These are phyloP conservation scores for Arachnomyces sp. DNA, from an alignment of 2,329 filamentous ascomycete species.

Conservation along the genomic window DNA sequence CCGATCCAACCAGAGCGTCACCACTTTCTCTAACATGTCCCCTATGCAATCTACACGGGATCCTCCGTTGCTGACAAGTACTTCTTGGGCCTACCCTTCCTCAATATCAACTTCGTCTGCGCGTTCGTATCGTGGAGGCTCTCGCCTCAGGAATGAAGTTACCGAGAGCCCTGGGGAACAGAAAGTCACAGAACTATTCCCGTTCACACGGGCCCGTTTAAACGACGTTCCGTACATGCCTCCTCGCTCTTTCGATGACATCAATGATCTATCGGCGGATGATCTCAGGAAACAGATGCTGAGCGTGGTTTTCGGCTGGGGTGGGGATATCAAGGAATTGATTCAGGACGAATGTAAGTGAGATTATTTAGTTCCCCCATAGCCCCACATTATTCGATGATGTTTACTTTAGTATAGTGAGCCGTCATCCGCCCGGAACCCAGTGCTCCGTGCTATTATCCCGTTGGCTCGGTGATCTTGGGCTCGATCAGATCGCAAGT, in stretches of 20 bases:
- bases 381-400: conserved; percentile 12
- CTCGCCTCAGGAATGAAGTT: conserved; percentile 71
- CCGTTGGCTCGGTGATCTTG: conserved; percentile 86
- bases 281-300: conserved; percentile 86
- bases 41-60: conserved; percentile 20
- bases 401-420: conserved; percentile 37
- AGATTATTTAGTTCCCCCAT: background rate
- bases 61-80: conserved; percentile 28
- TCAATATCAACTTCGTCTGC: conserved; percentile 41
- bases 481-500: conserved; percentile 70
- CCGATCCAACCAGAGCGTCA: conserved; percentile 34
- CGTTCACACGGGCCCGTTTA: conserved; percentile 70
- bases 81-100: conserved; percentile 36
- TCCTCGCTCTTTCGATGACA: conserved; percentile 50
- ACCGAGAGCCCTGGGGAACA: conserved; percentile 67
- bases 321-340: conserved; percentile 69
- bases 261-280: conserved; percentile 55
- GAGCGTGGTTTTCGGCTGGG: conserved; percentile 89
- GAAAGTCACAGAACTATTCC: conserved; percentile 71
- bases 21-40: conserved; percentile 37
- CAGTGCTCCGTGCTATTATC: conserved; percentile 72
- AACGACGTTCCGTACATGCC: conserved; percentile 75
- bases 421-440: conserved; percentile 62
- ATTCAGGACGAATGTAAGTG: conserved; percentile 68
- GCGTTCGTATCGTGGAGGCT: conserved; percentile 43